Evolutionary conservation across 1,139 yeast species (phyloP).

Genomic region (Scheffersomyces insectosa): DNA sequence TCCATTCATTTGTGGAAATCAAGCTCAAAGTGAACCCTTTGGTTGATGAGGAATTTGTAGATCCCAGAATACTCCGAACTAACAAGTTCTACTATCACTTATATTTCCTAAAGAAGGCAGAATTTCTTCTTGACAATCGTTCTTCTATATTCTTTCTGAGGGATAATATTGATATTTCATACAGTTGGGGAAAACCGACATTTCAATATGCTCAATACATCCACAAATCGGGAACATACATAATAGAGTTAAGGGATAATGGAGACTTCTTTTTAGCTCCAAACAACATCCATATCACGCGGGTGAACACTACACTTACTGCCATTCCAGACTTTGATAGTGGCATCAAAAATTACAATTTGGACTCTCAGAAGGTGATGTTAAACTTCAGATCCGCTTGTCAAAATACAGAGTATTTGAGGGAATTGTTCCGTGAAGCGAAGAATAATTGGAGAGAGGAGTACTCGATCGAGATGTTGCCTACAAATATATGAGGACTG

Average conservation of each 20-base stretch:
- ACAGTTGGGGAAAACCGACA: slow-evolving; percentile 90
- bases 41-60: slow-evolving; percentile 56
- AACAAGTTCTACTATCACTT: slow-evolving; percentile 63
- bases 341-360: slow-evolving; percentile 28
- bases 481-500: slow-evolving; percentile 9
- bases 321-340: slow-evolving; percentile 27
- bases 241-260: slow-evolving; percentile 82
- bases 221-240: slow-evolving; percentile 84
- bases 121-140: slow-evolving; percentile 79
- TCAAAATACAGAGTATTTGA: slow-evolving; percentile 47
- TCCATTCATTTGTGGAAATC: slow-evolving; percentile 80
- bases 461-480: slow-evolving; percentile 8
- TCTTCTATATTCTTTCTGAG: slow-evolving; percentile 64
- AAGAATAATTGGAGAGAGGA: slow-evolving; percentile 47
- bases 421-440: slow-evolving; percentile 60
- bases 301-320: slow-evolving; percentile 47
- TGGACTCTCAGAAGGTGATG: slow-evolving; percentile 76
- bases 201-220: slow-evolving; percentile 87
- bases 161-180: slow-evolving; percentile 57
- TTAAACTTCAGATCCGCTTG: slow-evolving; percentile 66
- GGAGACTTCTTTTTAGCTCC: slow-evolving; percentile 84
- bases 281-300: slow-evolving; percentile 68
- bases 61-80: slow-evolving; percentile 43
- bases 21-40: slow-evolving; percentile 68
- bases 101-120: slow-evolving; percentile 64